Conservation (phyloP, 805 yeast species). For the Candida namnaoensis region DNA sequence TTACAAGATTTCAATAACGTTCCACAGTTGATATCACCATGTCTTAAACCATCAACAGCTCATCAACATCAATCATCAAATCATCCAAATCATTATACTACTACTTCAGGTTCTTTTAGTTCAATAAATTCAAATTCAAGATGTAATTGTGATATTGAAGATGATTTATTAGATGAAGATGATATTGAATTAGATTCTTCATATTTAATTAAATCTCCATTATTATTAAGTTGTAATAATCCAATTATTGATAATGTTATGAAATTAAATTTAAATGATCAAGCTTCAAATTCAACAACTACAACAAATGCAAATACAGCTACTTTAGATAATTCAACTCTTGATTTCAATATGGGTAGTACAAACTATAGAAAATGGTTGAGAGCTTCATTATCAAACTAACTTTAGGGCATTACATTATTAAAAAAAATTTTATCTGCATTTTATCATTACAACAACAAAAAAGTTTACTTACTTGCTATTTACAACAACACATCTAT, state of each 20-base stretch:
- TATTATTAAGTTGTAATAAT: constrained; percentile 6
- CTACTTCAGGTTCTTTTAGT: neutral
- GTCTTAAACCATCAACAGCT: constrained; percentile 17
- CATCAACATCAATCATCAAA: neutral
- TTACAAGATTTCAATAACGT: constrained; percentile 11
- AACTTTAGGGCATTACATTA: too few relatives aligned
- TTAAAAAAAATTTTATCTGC: too few relatives aligned
- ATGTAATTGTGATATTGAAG: neutral
- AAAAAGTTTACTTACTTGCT: too few relatives aligned
- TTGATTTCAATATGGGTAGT: neutral
- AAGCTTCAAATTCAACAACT: neutral
- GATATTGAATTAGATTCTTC: neutral
- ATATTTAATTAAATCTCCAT: constrained; percentile 19
- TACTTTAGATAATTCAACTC: neutral
- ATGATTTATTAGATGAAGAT: neutral
- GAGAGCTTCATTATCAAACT: neutral
- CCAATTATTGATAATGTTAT: neutral
- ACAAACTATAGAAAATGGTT: constrained; percentile 20
- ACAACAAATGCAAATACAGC: neutral
- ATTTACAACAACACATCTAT: too few relatives aligned
- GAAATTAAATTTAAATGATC: neutral
- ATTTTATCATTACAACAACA: neutral
- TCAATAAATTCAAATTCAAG: neutral
- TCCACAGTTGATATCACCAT: constrained; percentile 20
- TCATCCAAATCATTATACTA: neutral